phyloP scores from a whole-genome alignment of 2,329 filamentous ascomycete species.

The Ophiostoma piceae region DNA sequence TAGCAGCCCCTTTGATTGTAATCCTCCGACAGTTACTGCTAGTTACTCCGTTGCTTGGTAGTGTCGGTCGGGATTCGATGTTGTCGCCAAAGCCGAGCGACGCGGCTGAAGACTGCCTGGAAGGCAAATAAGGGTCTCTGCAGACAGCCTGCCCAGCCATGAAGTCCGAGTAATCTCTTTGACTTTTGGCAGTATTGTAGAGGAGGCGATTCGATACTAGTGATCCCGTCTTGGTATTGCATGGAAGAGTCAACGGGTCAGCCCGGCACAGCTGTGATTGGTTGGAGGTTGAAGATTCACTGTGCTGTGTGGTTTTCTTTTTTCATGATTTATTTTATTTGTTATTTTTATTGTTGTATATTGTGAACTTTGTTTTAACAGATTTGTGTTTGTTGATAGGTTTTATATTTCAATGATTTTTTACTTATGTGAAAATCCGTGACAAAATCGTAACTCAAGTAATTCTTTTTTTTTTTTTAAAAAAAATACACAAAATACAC shows the following conservation, averaged over 20 bases:
- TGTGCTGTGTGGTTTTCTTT: not conserved
- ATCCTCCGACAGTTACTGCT: not conserved
- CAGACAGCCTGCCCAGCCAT: not conserved
- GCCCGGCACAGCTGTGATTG: not conserved
- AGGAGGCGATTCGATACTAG: not conserved
- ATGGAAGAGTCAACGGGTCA: not conserved
- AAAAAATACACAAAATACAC: not conserved
- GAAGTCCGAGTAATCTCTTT: not conserved
- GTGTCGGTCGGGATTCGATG: not conserved
- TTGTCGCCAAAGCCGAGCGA: not conserved
- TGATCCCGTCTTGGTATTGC: not conserved
- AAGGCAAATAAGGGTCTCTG: not conserved
- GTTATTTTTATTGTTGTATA: not conserved
- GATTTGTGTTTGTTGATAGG: not conserved
- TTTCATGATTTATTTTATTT: not conserved
- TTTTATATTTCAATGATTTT: not conserved
- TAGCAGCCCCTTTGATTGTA: conserved; percentile 1
- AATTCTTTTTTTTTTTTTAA: no score
- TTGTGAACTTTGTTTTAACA: no score
- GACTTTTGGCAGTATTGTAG: not conserved
- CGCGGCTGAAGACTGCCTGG: not conserved
- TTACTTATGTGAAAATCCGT: no score
- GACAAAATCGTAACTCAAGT: no score
- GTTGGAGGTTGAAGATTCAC: not conserved
- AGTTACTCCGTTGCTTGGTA: not conserved